Evolutionary conservation across 805 yeast species (phyloP), one percentile per base, ranked within the genome.

Genomic region (Yarrowia phangngaensis): DNA sequence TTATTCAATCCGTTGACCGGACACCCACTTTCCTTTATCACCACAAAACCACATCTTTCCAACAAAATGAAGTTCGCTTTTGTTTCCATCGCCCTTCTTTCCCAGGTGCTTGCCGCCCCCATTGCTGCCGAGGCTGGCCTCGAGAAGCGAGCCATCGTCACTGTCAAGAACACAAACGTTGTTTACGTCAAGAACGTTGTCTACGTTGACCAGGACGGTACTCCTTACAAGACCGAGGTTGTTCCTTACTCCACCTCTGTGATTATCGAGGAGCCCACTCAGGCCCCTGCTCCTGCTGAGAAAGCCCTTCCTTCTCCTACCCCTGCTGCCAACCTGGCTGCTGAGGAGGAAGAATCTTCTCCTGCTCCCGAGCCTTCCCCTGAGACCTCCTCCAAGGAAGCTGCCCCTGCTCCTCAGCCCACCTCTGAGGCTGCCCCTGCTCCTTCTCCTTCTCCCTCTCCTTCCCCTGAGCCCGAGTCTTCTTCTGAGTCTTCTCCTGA

Each of bases 151-250:
- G 53, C 46, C 24, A 13, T 46, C 14, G 52, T 51, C 16, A 45
- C 52, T 20, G 51, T 36, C 29, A 20, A 26, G 31, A 36, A 51
- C 29, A 57, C 60, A 34, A 41, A 47, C 31, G 48, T 48, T 17
- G 51, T 56, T 28, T 58, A 55, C 54, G 53, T 55, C 41, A 47
- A 58, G 38, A 58, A 52, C 36, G 52, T 57, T 14, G 54, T 58
- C 40, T 53, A 45, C 34, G 61, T 58, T n/a, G 61, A 58, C 52
- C 54, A 52, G 31, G 33, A 51, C 45, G 61, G 61, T 9, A 31
- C 31, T n/a, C 58, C 59, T 19, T 43, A 43, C 46, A 26, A 48
- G 36, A 58, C 61, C 33, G 51, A 50, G 14, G 50, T 51, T 45
- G 53, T 52, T 43, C 43, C 55, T 15, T 56, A 54, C 34, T 47